Evolutionary conservation across 1,284 basidiomycete species (phyloP).

Genomic region (Phellopilus nigrolimitatus): DNA sequence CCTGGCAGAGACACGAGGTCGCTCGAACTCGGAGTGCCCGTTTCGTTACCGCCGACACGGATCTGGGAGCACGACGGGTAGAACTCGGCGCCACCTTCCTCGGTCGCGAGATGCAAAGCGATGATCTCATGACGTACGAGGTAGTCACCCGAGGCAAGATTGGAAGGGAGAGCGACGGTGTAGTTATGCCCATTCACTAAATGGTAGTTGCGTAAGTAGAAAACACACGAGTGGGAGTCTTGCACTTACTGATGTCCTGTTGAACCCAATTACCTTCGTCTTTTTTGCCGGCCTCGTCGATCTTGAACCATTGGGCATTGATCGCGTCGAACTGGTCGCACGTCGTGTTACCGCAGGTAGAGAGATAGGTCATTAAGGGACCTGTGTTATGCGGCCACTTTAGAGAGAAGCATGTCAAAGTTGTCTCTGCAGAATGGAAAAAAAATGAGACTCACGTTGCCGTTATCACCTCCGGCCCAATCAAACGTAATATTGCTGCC

Average conservation of each 20-base stretch:
- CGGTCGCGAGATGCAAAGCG: conserved; percentile 54
- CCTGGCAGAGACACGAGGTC: conserved; percentile 60
- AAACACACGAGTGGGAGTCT: too few relatives aligned
- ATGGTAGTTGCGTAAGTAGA: not conserved
- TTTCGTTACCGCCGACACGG: conserved; percentile 46
- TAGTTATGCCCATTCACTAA: conserved; percentile 35
- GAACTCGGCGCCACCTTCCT: conserved; percentile 60
- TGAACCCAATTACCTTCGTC: conserved; percentile 34
- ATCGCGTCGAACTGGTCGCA: conserved; percentile 58
- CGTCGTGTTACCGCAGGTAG: conserved; percentile 49
- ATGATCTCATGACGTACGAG: conserved; percentile 71
- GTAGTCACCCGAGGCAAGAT: conserved; percentile 58
- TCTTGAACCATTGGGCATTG: conserved; percentile 69
- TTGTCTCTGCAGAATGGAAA: conserved; percentile 1
- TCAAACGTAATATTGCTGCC: conserved; percentile 54
- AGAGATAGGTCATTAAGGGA: conserved; percentile 69
- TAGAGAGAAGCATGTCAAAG: conserved; percentile 4
- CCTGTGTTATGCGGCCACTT: conserved; percentile 73
- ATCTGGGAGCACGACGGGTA: conserved; percentile 69
- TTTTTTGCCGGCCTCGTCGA: conserved; percentile 41
- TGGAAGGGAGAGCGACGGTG: conserved; percentile 48
- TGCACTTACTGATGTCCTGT: conserved; percentile 32
- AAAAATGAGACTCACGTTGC: conserved; percentile 37
- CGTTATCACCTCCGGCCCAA: conserved; percentile 41
- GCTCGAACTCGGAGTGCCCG: conserved; percentile 35